Evolutionary conservation across 2,329 filamentous ascomycete species (phyloP), one percentile per base, ranked within the genome.

Genomic region (Monosporascus sp.): DNA sequence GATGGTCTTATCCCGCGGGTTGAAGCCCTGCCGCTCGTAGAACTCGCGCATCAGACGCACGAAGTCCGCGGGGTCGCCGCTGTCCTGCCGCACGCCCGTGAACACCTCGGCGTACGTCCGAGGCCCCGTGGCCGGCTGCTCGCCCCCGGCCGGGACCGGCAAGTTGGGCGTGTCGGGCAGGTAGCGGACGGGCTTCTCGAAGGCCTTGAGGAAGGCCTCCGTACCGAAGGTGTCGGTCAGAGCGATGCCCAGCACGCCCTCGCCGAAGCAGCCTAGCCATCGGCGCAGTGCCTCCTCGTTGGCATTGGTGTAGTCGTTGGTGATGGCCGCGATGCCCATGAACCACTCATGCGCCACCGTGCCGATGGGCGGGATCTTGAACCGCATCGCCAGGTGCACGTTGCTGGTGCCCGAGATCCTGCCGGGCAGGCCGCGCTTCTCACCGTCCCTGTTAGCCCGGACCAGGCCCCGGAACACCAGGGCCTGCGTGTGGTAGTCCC

Each of bases 281-380:
- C 95, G 91, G 54, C 84, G 79, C 61, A 99, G 75, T 0, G 91
- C 92, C 58, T 87, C 80, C 69, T 96, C 91, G 38, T 92, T 96
- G 3, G 94, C 92, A 57, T 81, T 78, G 61, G 84, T 81, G 68
- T 99, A 99, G 71, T 97, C 83, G 58, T 90, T 81, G 5, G 87
- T 89, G 62, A 97, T 91, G 40, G 94, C 92, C 1, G 94, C 94
- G 58, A 96, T 93, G 43, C 91, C 92, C 94, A 99, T 99, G 76
- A 97, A 97, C 94, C 94, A 99, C 73, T 99, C 94, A 67, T 99
- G 94, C 1, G 94, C 94, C 2, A 85, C 81, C 0, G 94, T 99
- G 5, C 94, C 94, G 14, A 97, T 82, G 0, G 94, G 91, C 3
- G 84, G 75, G 46, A 97, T 84, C 45, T 84, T 85, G 72, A 96